A percentile compares a stretch with the other conserved stretches of the same genome.
These are phyloP conservation scores for Podospora fimiseda DNA, from an alignment of 495 filamentous ascomycete genomes.

Conservation along the genomic window DNA sequence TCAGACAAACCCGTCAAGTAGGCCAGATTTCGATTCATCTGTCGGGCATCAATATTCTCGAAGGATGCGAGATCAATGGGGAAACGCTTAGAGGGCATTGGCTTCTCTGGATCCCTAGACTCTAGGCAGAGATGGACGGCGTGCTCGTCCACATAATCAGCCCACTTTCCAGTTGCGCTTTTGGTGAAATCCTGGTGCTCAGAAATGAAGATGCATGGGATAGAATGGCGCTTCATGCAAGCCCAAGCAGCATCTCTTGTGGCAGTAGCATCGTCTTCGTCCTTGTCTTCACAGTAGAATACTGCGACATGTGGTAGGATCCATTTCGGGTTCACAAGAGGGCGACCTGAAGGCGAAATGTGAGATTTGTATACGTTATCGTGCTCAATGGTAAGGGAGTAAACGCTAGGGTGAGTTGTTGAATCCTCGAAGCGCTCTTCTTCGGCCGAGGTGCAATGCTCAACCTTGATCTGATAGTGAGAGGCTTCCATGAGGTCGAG, in stretches of 20 bases:
- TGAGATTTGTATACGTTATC: constrained; percentile 34
- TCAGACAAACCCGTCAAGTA: constrained; percentile 51
- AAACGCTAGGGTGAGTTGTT: constrained; percentile 7
- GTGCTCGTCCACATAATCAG: constrained; percentile 25
- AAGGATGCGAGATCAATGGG: constrained; percentile 72
- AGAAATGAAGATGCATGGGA: constrained; percentile 63
- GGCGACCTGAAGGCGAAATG: constrained; percentile 16
- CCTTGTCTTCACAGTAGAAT: constrained; percentile 55
- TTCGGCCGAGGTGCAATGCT: constrained; percentile 58
- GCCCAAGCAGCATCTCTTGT: constrained; percentile 50
- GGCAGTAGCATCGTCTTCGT: constrained; percentile 40
- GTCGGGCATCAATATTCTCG: constrained; percentile 61
- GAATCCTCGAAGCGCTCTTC: constrained; percentile 32
- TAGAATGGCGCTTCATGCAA: constrained; percentile 58
- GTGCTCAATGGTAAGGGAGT: constrained; percentile 54
- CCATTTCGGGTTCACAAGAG: constrained; percentile 48
- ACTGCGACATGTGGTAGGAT: constrained; percentile 65
- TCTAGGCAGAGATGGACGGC: constrained; percentile 64
- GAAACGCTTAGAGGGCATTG: constrained; percentile 49
- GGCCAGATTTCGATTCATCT: constrained; percentile 70
- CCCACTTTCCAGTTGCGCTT: constrained; percentile 19
- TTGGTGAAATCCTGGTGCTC: constrained; percentile 51
- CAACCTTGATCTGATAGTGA: constrained; percentile 63
- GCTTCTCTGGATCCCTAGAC: constrained; percentile 48
- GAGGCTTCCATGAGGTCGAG: constrained; percentile 67